Conservation (phyloP, 192 early-diverging fungal species). For the Linnemannia exigua region DNA sequence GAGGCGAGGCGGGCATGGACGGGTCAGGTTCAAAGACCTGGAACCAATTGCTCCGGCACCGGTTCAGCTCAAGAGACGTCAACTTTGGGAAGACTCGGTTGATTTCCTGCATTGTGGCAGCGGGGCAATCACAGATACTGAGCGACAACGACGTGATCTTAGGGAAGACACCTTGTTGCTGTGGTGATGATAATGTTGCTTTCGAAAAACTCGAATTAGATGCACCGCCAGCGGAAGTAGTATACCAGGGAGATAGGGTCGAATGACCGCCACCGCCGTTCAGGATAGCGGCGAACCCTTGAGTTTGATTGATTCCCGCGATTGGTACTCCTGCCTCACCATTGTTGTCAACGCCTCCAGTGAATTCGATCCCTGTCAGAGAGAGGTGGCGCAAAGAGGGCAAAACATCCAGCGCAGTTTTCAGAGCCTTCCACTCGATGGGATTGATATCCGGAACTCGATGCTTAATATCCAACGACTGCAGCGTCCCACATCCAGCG, state of each 20-base stretch:
- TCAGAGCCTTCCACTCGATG: slow-evolving; percentile 28
- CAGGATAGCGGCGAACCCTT: neutral
- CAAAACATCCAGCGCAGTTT: slow-evolving; percentile 12
- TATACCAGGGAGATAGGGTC: neutral
- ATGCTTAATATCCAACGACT: slow-evolving; percentile 34
- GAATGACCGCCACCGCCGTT: neutral
- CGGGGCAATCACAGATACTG: slow-evolving; percentile 21
- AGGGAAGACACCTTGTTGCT: neutral
- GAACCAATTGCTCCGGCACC: slow-evolving; percentile 30
- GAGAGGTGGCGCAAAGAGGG: slow-evolving; percentile 14
- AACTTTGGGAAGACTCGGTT: slow-evolving; percentile 31
- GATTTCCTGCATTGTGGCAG: slow-evolving; percentile 21
- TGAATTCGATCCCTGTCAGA: slow-evolving; percentile 30
- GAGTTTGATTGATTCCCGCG: neutral
- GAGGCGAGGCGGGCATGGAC: slow-evolving; percentile 12
- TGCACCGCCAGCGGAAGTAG: neutral
- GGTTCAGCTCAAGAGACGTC: slow-evolving; percentile 32
- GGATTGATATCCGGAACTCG: slow-evolving; percentile 33
- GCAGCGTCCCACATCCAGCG: neutral
- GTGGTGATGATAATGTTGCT: neutral
- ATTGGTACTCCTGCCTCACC: neutral
- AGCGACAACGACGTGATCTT: slow-evolving; percentile 25
- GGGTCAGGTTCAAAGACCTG: slow-evolving; percentile 35
- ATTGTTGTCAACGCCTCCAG: slow-evolving; percentile 10
- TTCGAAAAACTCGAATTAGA: neutral